Conservation (phyloP, 2,329 filamentous ascomycete genomes). For the Balansia obtecta region DNA sequence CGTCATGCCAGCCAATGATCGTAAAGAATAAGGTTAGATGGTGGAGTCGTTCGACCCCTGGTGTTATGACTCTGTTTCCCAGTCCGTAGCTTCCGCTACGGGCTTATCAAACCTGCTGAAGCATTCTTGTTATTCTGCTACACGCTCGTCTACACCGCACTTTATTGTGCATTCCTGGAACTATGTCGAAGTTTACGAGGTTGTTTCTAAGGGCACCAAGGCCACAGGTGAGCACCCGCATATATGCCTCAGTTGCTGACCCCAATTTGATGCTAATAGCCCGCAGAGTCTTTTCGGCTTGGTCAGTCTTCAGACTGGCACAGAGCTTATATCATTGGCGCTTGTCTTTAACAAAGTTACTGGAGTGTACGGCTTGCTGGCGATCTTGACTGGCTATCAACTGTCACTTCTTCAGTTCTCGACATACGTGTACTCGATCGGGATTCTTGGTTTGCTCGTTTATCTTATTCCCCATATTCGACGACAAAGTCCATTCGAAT, state of each 20-base stretch:
- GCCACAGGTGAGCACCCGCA: slow-evolving; percentile 22
- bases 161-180: not conserved
- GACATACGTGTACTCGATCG: slow-evolving; percentile 81
- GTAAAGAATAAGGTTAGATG: not conserved
- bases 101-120: not conserved
- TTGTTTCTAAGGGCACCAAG: slow-evolving; percentile 26
- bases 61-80: not conserved
- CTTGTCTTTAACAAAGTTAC: slow-evolving; percentile 88
- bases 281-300: slow-evolving; percentile 70
- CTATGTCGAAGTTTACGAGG: slow-evolving; percentile 25
- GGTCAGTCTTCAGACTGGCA: slow-evolving; percentile 76
- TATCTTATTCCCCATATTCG: slow-evolving; percentile 71
- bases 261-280: slow-evolving; percentile 1
- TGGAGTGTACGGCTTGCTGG: slow-evolving; percentile 80
- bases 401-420: slow-evolving; percentile 74
- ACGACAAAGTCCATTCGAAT: slow-evolving; percentile 65
- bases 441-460: slow-evolving; percentile 53
- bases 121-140: not conserved
- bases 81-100: not conserved
- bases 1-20: not conserved
- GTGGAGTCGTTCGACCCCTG: not conserved
- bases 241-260: too few relatives aligned
- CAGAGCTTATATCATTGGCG: slow-evolving; percentile 71
- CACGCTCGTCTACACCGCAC: not conserved
- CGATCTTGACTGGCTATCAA: slow-evolving; percentile 74